A percentile compares a stretch with the other conserved stretches of the same genome.
Evolutionary conservation across 2,329 filamentous ascomycete genomes (phyloP).

Genomic region (Aspergillus floridensis): DNA sequence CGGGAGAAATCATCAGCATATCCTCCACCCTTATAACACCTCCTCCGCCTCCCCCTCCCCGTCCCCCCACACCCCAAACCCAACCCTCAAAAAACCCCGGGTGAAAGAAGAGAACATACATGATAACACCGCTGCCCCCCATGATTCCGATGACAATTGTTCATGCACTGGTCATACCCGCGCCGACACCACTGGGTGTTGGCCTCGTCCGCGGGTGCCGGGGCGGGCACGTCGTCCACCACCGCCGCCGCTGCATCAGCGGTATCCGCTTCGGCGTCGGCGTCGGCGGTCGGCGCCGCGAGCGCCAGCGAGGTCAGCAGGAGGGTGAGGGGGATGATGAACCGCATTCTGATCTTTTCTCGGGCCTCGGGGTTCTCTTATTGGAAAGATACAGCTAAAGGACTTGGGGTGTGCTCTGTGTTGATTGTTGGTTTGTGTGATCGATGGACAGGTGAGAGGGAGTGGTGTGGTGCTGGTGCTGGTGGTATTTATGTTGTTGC

Average conservation of each 20-base stretch:
- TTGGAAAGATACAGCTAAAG: too few relatives aligned
- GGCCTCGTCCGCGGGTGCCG: not conserved
- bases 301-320: constrained; percentile 2
- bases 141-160: not conserved
- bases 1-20: not conserved
- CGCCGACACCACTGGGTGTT: not conserved
- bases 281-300: not conserved
- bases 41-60: not conserved
- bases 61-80: too few relatives aligned
- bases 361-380: too few relatives aligned
- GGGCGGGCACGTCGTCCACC: not conserved
- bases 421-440: too few relatives aligned
- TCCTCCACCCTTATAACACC: not conserved
- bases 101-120: not conserved
- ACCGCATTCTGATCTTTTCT: not conserved
- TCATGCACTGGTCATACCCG: not conserved
- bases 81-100: too few relatives aligned
- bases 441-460: too few relatives aligned
- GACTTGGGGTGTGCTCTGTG: too few relatives aligned
- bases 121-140: not conserved
- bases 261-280: not conserved
- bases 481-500: too few relatives aligned
- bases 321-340: constrained; percentile 4
- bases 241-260: not conserved
- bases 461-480: too few relatives aligned